Evolutionary conservation across 2,329 filamentous ascomycete species (phyloP).

Genomic region (Aspergillus luchuensis): DNA sequence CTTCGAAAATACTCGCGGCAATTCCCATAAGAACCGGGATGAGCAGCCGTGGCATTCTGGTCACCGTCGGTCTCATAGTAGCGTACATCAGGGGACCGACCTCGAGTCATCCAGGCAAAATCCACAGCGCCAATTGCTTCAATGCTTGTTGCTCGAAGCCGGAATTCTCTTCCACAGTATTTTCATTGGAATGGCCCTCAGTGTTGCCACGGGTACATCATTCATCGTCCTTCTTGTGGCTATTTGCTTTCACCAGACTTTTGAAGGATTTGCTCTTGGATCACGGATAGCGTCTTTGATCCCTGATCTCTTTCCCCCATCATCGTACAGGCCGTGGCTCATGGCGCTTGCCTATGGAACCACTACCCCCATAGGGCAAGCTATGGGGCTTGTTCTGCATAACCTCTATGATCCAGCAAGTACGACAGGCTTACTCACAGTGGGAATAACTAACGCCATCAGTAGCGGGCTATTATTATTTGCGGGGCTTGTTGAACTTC

Average conservation of each 20-base stretch:
- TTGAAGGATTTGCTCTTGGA: constrained; percentile 83
- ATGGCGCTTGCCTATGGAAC: constrained; percentile 66
- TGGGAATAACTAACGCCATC: constrained; percentile 85
- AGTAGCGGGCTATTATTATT: constrained; percentile 79
- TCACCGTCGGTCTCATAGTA: constrained; percentile 17
- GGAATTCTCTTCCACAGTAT: constrained; percentile 83
- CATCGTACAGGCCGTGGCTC: constrained; percentile 73
- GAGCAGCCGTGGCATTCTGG: constrained; percentile 17
- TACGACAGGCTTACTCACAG: constrained; percentile 74
- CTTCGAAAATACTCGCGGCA: constrained; percentile 23
- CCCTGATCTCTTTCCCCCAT: constrained; percentile 63
- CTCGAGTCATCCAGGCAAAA: constrained; percentile 50
- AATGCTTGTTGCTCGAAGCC: constrained; percentile 77
- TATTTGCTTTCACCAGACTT: constrained; percentile 83
- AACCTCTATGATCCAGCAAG: constrained; percentile 78
- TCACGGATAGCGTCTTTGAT: constrained; percentile 81
- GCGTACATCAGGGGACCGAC: constrained; percentile 28
- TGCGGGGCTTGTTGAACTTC: constrained; percentile 78
- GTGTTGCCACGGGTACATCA: constrained; percentile 75
- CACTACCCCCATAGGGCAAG: constrained; percentile 80
- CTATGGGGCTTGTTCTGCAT: constrained; percentile 76
- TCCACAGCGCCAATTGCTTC: constrained; percentile 68
- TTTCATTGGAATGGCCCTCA: constrained; percentile 85
- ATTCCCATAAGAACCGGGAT: constrained; percentile 15
- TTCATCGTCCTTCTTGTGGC: constrained; percentile 80